Evolutionary conservation across 2,329 filamentous ascomycete species (phyloP), one percentile per base, ranked within the genome.

Genomic region (Alternaria hordeiaustralica): DNA sequence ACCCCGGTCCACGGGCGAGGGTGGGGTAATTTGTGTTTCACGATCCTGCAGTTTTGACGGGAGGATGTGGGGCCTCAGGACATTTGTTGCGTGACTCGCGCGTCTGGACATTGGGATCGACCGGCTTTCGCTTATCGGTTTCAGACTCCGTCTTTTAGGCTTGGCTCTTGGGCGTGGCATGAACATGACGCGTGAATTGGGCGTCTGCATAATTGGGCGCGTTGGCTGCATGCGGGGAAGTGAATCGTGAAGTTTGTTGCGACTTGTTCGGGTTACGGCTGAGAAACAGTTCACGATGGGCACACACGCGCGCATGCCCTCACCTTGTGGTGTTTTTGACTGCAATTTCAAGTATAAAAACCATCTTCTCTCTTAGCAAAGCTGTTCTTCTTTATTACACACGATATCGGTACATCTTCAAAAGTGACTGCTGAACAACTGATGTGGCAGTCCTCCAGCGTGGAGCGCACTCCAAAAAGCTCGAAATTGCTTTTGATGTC

Each of bases 71-170:
- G 49, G 49, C 49, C 30, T 41, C 5, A 23, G 6, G 49, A 53
- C 49, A 46, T 47, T 46, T 41, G 43, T 28, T 55, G 23, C 36
- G 13, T 36, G 36, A 60, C 25, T 60, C 50, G 41, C 15, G 53
- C 41, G 36, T 21, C 25, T 28, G 43, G 53, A 45, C 43, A 55
- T 47, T 60, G 18, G 30, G 50, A 60, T 60, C 50, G 58, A 47
- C 50, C 28, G 53, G 58, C 26, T 20, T 46, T 60, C 58, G 58
- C 50, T 60, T 60, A 60, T 60, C 58, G 58, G 58, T 60, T 60
- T 60, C 58, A 55, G 8, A 33, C 12, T 60, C 58, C 58, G 58
- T 60, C 49, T 60, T 60, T 60, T 60, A 60, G 50, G 21, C 33
- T 43, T 55, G 25, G 20, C 28, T 21, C 9, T 53, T 25, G 30